Conservation (phyloP, 495 filamentous ascomycete species). For the Durotheca rogersii region DNA sequence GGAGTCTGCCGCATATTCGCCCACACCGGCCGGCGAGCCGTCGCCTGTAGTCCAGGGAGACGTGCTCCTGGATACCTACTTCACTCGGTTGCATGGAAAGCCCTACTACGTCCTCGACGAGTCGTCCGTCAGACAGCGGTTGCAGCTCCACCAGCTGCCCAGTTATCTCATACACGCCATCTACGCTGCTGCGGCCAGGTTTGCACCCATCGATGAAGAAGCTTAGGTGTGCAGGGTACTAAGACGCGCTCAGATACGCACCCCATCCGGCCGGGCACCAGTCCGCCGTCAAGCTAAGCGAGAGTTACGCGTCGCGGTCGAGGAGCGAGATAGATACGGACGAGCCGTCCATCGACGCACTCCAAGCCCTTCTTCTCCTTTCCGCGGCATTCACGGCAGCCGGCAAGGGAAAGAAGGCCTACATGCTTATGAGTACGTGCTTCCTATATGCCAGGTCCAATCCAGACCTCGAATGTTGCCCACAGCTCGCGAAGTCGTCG, state of each 20-base stretch:
- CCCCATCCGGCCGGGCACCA: conserved; percentile 60
- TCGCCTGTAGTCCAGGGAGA: conserved; percentile 52
- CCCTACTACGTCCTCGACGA: conserved; percentile 80
- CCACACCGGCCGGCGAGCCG: conserved; percentile 39
- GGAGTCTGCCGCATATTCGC: conserved; percentile 41
- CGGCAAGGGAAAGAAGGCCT: conserved; percentile 80
- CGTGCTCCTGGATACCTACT: conserved; percentile 71
- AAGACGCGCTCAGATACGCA: conserved; percentile 56
- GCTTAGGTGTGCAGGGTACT: conserved; percentile 5
- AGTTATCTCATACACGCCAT: conserved; percentile 66
- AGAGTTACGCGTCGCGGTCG: conserved; percentile 67
- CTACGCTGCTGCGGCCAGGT: conserved; percentile 71
- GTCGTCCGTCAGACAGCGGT: conserved; percentile 62
- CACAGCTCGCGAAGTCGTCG: background rate
- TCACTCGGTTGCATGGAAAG: conserved; percentile 72
- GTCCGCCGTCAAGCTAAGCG: conserved; percentile 58
- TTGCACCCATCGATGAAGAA: conserved; percentile 30
- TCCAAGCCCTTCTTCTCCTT: conserved; percentile 76
- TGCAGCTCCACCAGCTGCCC: conserved; percentile 66
- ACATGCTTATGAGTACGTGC: conserved; percentile 76
- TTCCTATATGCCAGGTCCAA: background rate
- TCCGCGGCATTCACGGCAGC: conserved; percentile 71
- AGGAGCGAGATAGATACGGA: conserved; percentile 71
- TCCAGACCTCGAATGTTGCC: background rate
- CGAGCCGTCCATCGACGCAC: conserved; percentile 71